These are phyloP conservation scores for Aphanomyces astaci DNA, from an alignment of 352 stramenopile genomes.

Conservation along the genomic window DNA sequence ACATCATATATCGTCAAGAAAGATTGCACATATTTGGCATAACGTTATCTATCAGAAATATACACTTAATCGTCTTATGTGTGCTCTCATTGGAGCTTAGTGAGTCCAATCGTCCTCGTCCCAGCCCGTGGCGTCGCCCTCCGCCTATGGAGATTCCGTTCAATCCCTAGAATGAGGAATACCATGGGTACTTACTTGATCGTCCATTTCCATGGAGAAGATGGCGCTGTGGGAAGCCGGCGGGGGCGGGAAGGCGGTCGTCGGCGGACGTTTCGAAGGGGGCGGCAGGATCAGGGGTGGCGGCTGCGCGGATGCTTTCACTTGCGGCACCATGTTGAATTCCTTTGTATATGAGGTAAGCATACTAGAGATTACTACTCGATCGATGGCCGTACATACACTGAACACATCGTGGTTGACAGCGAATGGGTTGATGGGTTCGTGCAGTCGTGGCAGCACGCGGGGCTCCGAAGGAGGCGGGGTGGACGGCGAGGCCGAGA, in stretches of 20 bases:
- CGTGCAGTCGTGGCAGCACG: background rate
- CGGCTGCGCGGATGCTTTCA: constrained; percentile 52
- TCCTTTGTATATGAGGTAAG: too few species aligned
- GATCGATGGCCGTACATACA: constrained; percentile 35
- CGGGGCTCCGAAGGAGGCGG: background rate
- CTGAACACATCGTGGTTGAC: constrained; percentile 60
- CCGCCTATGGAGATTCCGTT: background rate
- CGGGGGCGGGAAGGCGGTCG: background rate
- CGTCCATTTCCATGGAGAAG: constrained; percentile 63
- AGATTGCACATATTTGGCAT: too few species aligned
- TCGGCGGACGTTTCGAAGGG: constrained; percentile 26
- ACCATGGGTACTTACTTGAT: constrained; percentile 30
- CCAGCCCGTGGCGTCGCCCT: constrained; percentile 49
- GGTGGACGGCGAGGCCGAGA: background rate
- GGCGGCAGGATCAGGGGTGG: constrained; percentile 25
- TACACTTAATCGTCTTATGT: too few species aligned
- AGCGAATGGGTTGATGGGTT: constrained; percentile 18
- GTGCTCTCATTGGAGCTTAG: too few species aligned
- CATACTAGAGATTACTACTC: too few species aligned
- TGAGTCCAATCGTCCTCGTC: constrained; percentile 79
- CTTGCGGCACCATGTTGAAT: constrained; percentile 77
- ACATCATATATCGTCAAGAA: too few species aligned
- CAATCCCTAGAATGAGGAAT: constrained; percentile 22
- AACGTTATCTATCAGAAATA: too few species aligned
- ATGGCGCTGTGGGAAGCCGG: constrained; percentile 24